Percentiles rank a stretch among this genome's conserved stretches.
phyloP scores from a whole-genome alignment of 2,329 filamentous ascomycete species.

The Pleoardoris graminearum region DNA sequence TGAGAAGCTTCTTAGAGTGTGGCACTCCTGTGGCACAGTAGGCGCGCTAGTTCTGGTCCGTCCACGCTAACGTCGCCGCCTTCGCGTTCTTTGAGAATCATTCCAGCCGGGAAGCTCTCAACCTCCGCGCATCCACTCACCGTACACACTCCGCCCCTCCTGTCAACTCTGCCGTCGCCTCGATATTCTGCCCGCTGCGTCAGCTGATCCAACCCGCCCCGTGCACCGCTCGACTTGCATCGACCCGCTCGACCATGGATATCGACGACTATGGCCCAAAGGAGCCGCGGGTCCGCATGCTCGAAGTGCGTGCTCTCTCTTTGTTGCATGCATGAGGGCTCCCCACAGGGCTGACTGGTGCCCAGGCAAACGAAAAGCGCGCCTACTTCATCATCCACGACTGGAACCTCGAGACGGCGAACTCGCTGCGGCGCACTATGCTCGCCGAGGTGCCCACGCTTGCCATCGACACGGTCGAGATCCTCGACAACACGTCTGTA shows the following conservation, averaged over 20 bases:
- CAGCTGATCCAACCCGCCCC: slow-evolving; percentile 15
- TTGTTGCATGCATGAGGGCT: slow-evolving; percentile 8
- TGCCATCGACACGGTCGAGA: slow-evolving; percentile 91
- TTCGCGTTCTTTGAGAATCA: background rate
- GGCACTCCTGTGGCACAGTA: slow-evolving; percentile 12
- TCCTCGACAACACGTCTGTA: slow-evolving; percentile 92
- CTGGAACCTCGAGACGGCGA: slow-evolving; percentile 88
- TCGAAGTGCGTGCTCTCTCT: slow-evolving; percentile 38
- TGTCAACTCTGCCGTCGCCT: slow-evolving; percentile 22
- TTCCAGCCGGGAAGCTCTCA: slow-evolving; percentile 2
- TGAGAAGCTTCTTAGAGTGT: slow-evolving; percentile 1
- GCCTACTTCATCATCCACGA: slow-evolving; percentile 92
- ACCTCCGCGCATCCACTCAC: slow-evolving; percentile 20
- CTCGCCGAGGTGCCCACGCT: slow-evolving; percentile 93
- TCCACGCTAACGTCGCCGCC: slow-evolving; percentile 1
- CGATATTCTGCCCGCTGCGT: slow-evolving; percentile 15
- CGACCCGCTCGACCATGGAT: slow-evolving; percentile 48
- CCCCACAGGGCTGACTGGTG: slow-evolving; percentile 24
- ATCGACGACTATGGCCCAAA: slow-evolving; percentile 54
- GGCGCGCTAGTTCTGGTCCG: background rate
- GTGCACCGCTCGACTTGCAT: slow-evolving; percentile 9
- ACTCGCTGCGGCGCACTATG: slow-evolving; percentile 87
- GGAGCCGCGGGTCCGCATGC: slow-evolving; percentile 48
- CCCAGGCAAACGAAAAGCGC: slow-evolving; percentile 73
- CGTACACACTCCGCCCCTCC: slow-evolving; percentile 24